Evolutionary conservation across 1,284 basidiomycete species (phyloP).

Genomic region (Exsudoporus floridanus): DNA sequence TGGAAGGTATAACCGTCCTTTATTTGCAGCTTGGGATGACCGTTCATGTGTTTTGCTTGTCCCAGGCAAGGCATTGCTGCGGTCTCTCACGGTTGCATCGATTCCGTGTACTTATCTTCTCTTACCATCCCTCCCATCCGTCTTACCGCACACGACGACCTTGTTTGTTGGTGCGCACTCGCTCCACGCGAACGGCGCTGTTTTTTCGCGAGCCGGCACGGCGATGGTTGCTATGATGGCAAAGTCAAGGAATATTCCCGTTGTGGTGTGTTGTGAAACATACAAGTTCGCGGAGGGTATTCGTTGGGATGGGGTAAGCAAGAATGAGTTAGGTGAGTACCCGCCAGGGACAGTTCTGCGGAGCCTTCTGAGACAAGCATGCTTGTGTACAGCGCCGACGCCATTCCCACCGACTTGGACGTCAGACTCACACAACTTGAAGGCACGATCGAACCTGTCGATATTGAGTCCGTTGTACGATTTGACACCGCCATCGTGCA

Average conservation of each 20-base stretch:
- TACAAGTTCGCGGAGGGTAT: conserved; percentile 97
- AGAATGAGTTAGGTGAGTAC: conserved; percentile 85
- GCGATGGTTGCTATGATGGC: conserved; percentile 97
- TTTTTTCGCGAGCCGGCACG: conserved; percentile 93
- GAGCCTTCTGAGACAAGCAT: conserved; percentile 8
- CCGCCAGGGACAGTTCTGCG: neutral
- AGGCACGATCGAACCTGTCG: conserved; percentile 53
- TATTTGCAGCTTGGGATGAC: neutral
- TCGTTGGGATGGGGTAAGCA: conserved; percentile 91
- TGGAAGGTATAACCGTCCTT: conserved; percentile 66
- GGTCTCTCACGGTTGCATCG: conserved; percentile 65
- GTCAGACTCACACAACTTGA: conserved; percentile 3
- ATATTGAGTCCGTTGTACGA: conserved; percentile 88
- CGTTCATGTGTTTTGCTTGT: conserved; percentile 5
- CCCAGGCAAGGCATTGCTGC: conserved; percentile 78
- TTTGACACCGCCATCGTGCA: conserved; percentile 83
- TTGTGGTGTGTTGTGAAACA: conserved; percentile 96
- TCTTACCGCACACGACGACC: conserved; percentile 79
- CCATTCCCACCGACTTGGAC: conserved; percentile 31
- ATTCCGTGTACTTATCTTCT: conserved; percentile 92
- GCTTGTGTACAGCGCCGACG: conserved; percentile 20
- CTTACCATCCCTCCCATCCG: conserved; percentile 82
- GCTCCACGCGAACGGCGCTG: conserved; percentile 91
- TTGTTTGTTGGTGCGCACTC: conserved; percentile 94
- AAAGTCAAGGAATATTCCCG: conserved; percentile 85